Base-by-base conservation (phyloP, 1,284 basidiomycete species). In the Puccinia polysora region DNA sequence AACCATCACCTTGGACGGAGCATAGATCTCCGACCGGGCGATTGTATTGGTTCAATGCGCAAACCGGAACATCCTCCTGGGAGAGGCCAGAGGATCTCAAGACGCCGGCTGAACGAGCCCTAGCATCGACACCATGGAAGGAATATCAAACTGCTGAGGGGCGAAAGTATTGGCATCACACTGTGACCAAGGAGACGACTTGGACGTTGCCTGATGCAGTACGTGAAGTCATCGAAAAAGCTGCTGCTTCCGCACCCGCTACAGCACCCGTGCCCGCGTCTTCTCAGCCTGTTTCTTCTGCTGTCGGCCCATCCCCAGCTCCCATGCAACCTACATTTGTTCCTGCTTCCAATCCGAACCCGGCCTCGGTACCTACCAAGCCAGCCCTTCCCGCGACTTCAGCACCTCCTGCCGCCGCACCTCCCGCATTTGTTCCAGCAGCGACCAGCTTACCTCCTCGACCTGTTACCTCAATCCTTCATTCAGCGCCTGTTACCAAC, bases 191-290 rank as follows among this genome's bases (percentile, higher is more conserved):
- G 75, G 88, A 90, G 78, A 91, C 90, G n/a, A 91, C 93, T 83
- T 97, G 93, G 93, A 89, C 93, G 74, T 89, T 94, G 85, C 93
- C 93, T 23, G 87, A 90, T 68, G 91, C 95, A 77, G 84, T 96
- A 32, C 81, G 88, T 25, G 83, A 89, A 28, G 81, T 93, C 18
- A 83, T 92, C 62, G 88, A 90, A 78, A 88, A 88, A 77, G 88
- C 93, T 1, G 90, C 91, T 79, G 88, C 88, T 76, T 59, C 49
- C n/a, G 70, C 63, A 18, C 47, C 69, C 55, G 55, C 72, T 45
- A 52, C 45, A 63, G 49, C 71, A 8, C 56, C 43, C 5, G 40
- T 69, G 14, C 47, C 75, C 5, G 60, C 65, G 28, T 52, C 52
- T 38, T 68, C 25, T 30, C 68, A 56, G 34, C 47, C 45, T 47